Evolutionary conservation across 140 eudicot species (phyloP), one percentile per base, ranked within the genome.

Genomic region (Oenanthe javanica): DNA sequence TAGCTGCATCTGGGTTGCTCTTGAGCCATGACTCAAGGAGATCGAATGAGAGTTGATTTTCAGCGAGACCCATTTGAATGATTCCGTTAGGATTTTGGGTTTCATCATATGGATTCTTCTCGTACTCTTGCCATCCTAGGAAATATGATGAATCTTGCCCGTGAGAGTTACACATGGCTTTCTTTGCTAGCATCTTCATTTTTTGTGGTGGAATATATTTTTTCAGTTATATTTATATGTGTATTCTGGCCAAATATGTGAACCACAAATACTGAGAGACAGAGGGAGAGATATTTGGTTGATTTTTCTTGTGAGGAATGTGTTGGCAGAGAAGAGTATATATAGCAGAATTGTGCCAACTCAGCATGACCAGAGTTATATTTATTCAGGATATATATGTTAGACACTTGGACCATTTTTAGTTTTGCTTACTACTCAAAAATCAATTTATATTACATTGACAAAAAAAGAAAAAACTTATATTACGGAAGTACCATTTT

Each of bases 81-180:
- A 88, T 88, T 48, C 91, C 91, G 0, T 54, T 83, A 13, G 89
- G 91, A 70, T 88, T 88, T 4, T 6, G 25, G 57, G 81, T 40
- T n/a, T 82, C 85, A 31, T 87, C 76, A 23, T 79, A 79, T 6
- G 82, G 82, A 11, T 79, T 79, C 84, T 90, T 94, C 90, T 94
- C 97, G 83, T 92, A 94, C 83, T 92, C 98, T 73, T 92, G 88
- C 98, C 98, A 94, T 78, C 98, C 98, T 4, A 90, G 90, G 84
- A 94, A 94, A 87, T 94, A 94, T 2, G 96, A 90, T 55, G 98
- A 94, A 87, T 94, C 98, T 83, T 94, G 98, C 31, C 98, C 98
- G 23, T 94, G 98, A 0, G 94, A 82, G 83, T 94, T 90, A 72
- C 92, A 87, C 40, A 91, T 86, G 81, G 88, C 96, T 78, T 86